These are phyloP conservation scores for Colletotrichum navitas DNA, from an alignment of 2,329 filamentous ascomycete genomes.

Conservation along the genomic window DNA sequence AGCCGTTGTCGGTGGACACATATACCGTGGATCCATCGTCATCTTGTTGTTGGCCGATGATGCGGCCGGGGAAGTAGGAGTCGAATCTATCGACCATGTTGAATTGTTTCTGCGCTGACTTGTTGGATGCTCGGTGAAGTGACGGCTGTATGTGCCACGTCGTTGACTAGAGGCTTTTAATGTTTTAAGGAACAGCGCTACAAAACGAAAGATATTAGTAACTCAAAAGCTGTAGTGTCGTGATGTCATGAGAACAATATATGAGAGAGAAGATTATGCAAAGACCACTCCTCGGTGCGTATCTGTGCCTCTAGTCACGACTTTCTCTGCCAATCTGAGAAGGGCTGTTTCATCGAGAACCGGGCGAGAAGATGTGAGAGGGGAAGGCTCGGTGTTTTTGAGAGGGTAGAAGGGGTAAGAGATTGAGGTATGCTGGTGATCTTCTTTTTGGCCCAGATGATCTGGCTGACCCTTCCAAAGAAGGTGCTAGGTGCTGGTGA, in stretches of 20 bases:
- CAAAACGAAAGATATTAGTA: background rate
- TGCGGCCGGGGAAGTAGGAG: background rate
- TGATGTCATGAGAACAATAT: background rate
- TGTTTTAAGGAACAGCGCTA: background rate
- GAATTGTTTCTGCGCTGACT: background rate
- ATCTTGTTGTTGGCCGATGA: background rate
- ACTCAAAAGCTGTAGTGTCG: background rate
- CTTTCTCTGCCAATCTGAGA: background rate
- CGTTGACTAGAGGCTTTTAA: background rate
- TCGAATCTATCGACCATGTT: constrained; percentile 14
- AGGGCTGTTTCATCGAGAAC: background rate
- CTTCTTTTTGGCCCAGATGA: background rate
- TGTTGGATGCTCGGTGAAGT: too few species aligned
- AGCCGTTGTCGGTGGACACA: constrained; percentile 33
- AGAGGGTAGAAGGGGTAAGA: too few species aligned
- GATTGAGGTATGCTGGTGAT: background rate
- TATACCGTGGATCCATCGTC: constrained; percentile 12
- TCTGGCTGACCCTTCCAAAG: background rate
- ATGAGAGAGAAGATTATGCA: too few species aligned
- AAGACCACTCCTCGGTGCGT: background rate
- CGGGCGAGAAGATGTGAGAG: background rate
- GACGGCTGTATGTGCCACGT: too few species aligned
- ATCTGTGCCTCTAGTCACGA: too few species aligned
- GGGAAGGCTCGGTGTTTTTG: background rate
- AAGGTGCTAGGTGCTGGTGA: background rate